Evolutionary conservation across 1,284 basidiomycete species (phyloP).

Genomic region (Rhodofomes roseus): DNA sequence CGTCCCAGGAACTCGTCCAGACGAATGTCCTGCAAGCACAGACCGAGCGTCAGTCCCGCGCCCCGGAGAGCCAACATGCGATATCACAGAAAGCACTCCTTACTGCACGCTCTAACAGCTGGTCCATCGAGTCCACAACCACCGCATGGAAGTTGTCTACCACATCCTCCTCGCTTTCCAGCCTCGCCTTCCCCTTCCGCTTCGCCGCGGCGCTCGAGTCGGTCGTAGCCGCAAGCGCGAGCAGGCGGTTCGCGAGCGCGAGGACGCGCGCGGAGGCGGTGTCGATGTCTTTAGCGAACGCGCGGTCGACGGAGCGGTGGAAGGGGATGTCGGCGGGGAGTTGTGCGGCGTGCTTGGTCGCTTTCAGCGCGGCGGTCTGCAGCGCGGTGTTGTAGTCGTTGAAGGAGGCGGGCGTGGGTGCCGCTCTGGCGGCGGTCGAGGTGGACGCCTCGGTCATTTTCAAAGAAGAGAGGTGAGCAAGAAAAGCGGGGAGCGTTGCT

Average conservation of each 20-base stretch:
- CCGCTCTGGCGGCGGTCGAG: background rate
- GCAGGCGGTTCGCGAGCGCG: slow-evolving; percentile 58
- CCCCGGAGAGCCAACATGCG: background rate
- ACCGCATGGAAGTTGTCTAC: slow-evolving; percentile 76
- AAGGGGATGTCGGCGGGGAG: slow-evolving; percentile 75
- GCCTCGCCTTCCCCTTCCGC: slow-evolving; percentile 45
- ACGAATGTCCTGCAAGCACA: slow-evolving; percentile 60
- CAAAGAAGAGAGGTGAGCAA: background rate
- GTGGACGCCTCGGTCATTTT: slow-evolving; percentile 4
- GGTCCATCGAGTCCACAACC: slow-evolving; percentile 83
- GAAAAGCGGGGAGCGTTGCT: no score
- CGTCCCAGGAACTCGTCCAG: slow-evolving; percentile 78
- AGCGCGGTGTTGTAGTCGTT: slow-evolving; percentile 44
- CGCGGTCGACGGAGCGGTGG: slow-evolving; percentile 79
- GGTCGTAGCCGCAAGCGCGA: slow-evolving; percentile 47
- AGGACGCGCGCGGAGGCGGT: slow-evolving; percentile 58
- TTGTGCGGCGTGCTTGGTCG: slow-evolving; percentile 54
- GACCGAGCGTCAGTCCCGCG: background rate
- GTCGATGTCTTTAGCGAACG: slow-evolving; percentile 66
- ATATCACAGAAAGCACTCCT: slow-evolving; percentile 25
- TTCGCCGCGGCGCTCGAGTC: slow-evolving; percentile 31
- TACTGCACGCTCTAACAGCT: slow-evolving; percentile 81
- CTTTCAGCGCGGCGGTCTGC: slow-evolving; percentile 55
- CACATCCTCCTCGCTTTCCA: slow-evolving; percentile 75
- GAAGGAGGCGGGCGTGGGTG: slow-evolving; percentile 23